phyloP scores from a whole-genome alignment of 2,329 filamentous ascomycete species.

The Trichoderma brevicompactum region DNA sequence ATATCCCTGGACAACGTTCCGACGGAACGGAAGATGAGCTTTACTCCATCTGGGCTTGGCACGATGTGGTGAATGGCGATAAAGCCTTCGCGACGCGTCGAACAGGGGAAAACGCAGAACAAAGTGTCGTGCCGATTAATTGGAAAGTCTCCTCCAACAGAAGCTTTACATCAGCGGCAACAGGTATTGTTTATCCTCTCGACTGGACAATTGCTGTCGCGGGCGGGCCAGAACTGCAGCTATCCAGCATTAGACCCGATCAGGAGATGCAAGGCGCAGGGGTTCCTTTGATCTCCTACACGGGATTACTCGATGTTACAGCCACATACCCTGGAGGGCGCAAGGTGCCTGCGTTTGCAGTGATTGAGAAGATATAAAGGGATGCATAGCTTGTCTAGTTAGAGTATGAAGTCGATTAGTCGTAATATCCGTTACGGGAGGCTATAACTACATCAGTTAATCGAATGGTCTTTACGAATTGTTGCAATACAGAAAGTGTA shows the following conservation, averaged over 20 bases:
- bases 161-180: slow-evolving; percentile 10
- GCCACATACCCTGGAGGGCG: neutral
- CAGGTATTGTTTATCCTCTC: neutral
- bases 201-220: neutral
- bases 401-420: too few relatives aligned
- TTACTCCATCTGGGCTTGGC: slow-evolving; percentile 12
- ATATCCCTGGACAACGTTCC: neutral
- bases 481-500: too few relatives aligned
- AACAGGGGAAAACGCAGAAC: neutral
- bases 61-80: neutral
- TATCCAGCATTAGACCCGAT: slow-evolving; percentile 17
- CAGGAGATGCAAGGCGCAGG: slow-evolving; percentile 8
- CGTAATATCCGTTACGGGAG: too few relatives aligned
- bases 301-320: neutral
- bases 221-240: slow-evolving; percentile 3
- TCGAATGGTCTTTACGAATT: too few relatives aligned
- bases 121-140: slow-evolving; percentile 1
- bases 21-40: neutral
- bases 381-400: too few relatives aligned
- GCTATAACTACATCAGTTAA: too few relatives aligned
- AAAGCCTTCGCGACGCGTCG: slow-evolving; percentile 16
- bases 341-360: neutral
- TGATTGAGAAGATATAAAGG: slow-evolving; percentile 6
- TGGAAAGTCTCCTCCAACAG: slow-evolving; percentile 7
- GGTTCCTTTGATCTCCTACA: neutral